These are phyloP conservation scores for Orbilia javanica DNA, from an alignment of 2,329 filamentous ascomycete genomes.

Conservation along the genomic window DNA sequence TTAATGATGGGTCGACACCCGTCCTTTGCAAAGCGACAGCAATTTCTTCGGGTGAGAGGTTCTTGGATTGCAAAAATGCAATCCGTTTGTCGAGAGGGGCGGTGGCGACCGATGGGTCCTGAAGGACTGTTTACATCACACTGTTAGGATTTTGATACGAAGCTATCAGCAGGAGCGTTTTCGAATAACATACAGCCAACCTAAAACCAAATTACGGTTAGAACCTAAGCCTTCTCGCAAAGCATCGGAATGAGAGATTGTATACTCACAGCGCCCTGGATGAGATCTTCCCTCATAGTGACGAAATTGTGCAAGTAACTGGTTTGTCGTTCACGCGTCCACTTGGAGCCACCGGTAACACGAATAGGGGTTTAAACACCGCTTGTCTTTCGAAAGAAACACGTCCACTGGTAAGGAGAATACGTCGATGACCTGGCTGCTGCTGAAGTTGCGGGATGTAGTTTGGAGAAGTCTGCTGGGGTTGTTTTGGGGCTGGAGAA, in stretches of 20 bases:
- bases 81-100: constrained; percentile 94
- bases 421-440: not conserved
- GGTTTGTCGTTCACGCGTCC: constrained; percentile 38
- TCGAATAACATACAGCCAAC: constrained; percentile 40
- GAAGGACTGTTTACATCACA: constrained; percentile 75
- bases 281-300: constrained; percentile 57
- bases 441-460: constrained; percentile 6
- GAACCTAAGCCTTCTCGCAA: not conserved
- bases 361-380: not conserved
- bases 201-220: constrained; percentile 22
- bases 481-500: constrained; percentile 14
- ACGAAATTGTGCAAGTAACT: constrained; percentile 6
- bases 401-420: constrained; percentile 23
- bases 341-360: constrained; percentile 9
- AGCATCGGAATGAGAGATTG: not conserved
- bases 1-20: constrained; percentile 71
- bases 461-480: constrained; percentile 20
- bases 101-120: constrained; percentile 89
- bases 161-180: not conserved
- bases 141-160: constrained; percentile 22
- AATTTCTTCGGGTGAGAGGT: constrained; percentile 95
- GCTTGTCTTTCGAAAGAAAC: constrained; percentile 17
- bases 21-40: constrained; percentile 83
- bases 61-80: constrained; percentile 94
- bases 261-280: constrained; percentile 55